Percentiles rank a stretch among this genome's conserved stretches.
Evolutionary conservation across 306 rosid genomes (phyloP).

Genomic region (Gynostemma pentaphyllum): DNA sequence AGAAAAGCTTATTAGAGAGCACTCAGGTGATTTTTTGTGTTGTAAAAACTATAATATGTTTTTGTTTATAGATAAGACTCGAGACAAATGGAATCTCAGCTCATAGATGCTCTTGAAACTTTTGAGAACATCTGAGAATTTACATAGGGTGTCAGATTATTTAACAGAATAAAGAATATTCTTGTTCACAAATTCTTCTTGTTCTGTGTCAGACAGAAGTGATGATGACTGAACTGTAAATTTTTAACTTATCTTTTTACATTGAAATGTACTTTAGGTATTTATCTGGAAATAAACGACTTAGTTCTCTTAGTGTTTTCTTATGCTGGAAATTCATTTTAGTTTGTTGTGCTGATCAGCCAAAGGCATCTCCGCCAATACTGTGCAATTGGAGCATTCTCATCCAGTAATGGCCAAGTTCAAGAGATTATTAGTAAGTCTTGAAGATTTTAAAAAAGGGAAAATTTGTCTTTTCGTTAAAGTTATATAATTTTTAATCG

Average conservation of each 20-base stretch:
- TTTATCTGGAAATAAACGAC: neutral
- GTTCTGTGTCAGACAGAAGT: neutral
- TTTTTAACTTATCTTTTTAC: no score
- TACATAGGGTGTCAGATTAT: neutral
- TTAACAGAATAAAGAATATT: neutral
- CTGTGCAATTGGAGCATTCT: constrained; percentile 43
- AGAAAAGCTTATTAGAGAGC: constrained; percentile 27
- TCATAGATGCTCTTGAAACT: neutral
- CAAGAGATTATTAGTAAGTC: constrained; percentile 78
- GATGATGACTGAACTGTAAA: neutral
- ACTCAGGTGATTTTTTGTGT: constrained; percentile 40
- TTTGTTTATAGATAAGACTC: neutral
- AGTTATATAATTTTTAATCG: neutral
- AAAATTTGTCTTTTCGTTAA: constrained; percentile 10
- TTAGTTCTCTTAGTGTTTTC: neutral
- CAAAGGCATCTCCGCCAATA: constrained; percentile 25
- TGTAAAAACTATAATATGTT: constrained; percentile 2
- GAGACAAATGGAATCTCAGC: neutral
- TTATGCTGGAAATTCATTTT: constrained; percentile 2
- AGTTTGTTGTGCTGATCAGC: constrained; percentile 30
- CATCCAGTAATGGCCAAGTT: constrained; percentile 47
- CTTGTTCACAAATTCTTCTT: neutral
- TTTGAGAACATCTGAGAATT: neutral
- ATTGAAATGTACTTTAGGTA: neutral
- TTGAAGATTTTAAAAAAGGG: constrained; percentile 3